These are phyloP conservation scores for Cercospora sp. DNA, from an alignment of 2,329 filamentous ascomycete genomes.

Conservation along the genomic window DNA sequence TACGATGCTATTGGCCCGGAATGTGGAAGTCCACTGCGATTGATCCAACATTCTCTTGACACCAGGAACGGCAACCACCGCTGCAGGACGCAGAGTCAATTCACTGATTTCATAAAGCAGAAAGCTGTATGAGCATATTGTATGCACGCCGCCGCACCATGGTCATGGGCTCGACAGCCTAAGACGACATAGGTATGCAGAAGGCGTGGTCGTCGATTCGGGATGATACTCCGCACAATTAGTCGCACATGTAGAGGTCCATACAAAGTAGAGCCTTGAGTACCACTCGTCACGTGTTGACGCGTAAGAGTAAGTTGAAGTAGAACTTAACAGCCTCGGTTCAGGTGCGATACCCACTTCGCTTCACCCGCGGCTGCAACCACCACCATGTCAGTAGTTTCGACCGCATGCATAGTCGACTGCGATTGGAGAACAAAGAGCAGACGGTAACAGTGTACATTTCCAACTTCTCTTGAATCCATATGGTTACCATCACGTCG, in stretches of 20 bases:
- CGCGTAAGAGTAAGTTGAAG: not conserved
- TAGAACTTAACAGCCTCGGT: not conserved
- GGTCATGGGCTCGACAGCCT: not conserved
- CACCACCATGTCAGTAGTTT: not conserved
- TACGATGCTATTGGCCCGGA: not conserved
- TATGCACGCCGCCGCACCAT: not conserved
- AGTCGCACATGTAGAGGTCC: not conserved
- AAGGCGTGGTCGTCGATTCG: not conserved
- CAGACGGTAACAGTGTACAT: not conserved
- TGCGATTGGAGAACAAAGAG: not conserved
- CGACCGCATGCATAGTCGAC: not conserved
- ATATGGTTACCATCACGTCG: not conserved
- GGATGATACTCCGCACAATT: not conserved
- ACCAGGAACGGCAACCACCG: not conserved
- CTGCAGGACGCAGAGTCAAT: not conserved
- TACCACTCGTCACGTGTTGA: not conserved
- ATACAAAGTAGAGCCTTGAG: too few relatives aligned
- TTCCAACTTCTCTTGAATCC: not conserved
- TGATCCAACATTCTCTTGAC: not conserved
- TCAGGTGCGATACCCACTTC: not conserved
- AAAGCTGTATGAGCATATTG: not conserved
- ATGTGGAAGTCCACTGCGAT: not conserved
- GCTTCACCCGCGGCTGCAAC: not conserved
- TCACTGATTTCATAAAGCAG: not conserved
- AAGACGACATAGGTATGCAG: not conserved